Evolutionary conservation across 2,329 filamentous ascomycete genomes (phyloP).

Genomic region (Penicillium sp.): DNA sequence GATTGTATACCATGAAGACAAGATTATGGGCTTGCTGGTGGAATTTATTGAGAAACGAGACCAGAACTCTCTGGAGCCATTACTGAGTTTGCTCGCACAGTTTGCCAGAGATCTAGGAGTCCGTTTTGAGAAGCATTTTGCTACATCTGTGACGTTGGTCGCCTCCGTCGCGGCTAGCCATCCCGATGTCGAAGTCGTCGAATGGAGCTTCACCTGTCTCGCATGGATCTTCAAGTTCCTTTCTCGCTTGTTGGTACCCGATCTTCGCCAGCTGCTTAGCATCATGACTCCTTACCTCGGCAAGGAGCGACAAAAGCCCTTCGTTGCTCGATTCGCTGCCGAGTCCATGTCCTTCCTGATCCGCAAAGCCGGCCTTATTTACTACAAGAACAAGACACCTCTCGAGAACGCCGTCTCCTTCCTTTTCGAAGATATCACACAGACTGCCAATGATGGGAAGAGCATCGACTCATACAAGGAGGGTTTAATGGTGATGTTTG

Average conservation of each 20-base stretch:
- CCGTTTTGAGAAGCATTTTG: constrained; percentile 87
- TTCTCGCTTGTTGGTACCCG: constrained; percentile 79
- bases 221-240: constrained; percentile 98
- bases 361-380: constrained; percentile 79
- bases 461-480: constrained; percentile 68
- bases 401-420: constrained; percentile 72
- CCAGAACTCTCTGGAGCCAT: constrained; percentile 76
- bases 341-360: constrained; percentile 94
- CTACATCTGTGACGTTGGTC: constrained; percentile 71
- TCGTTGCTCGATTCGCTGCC: constrained; percentile 88
- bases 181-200: constrained; percentile 82
- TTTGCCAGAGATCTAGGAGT: constrained; percentile 92
- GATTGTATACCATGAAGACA: constrained; percentile 85
- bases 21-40: constrained; percentile 76
- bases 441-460: constrained; percentile 35
- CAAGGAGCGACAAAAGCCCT: constrained; percentile 76
- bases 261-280: constrained; percentile 80
- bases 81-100: constrained; percentile 84
- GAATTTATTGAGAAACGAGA: constrained; percentile 77
- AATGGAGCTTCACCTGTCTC: constrained; percentile 93
- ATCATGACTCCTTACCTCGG: constrained; percentile 83
- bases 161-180: constrained; percentile 76
- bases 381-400: constrained; percentile 70
- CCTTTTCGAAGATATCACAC: constrained; percentile 67
- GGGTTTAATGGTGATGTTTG: constrained; percentile 88